Percentiles rank a stretch among this genome's conserved stretches.
phyloP scores from a whole-genome alignment of 2,329 filamentous ascomycete species.

The Clarireedia paspali region DNA sequence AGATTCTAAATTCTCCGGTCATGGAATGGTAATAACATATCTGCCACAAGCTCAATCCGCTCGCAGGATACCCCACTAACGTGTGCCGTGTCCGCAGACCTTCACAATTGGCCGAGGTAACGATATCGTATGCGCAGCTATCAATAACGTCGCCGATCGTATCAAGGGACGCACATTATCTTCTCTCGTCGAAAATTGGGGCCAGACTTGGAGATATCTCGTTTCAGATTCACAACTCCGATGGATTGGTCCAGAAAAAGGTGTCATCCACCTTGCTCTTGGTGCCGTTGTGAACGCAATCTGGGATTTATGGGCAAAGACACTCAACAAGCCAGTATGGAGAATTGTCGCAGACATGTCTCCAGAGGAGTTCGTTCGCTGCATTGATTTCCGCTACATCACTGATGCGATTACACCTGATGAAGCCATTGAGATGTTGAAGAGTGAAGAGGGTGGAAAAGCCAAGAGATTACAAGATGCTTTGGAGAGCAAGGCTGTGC shows the following conservation, averaged over 20 bases:
- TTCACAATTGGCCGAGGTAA: conserved; percentile 87
- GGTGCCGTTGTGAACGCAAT: conserved; percentile 85
- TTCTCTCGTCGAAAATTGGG: conserved; percentile 73
- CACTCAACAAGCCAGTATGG: conserved; percentile 82
- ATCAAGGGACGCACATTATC: conserved; percentile 69
- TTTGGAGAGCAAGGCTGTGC: conserved; percentile 65
- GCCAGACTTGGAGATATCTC: conserved; percentile 84
- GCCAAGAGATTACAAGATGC: conserved; percentile 65
- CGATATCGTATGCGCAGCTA: conserved; percentile 83
- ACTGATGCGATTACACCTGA: conserved; percentile 85
- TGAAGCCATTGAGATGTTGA: conserved; percentile 68
- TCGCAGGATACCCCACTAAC: neutral
- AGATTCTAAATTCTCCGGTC: conserved; percentile 61
- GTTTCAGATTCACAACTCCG: conserved; percentile 84
- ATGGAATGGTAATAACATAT: conserved; percentile 59
- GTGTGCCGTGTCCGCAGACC: conserved; percentile 39
- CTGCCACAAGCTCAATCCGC: neutral
- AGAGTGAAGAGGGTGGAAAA: conserved; percentile 59
- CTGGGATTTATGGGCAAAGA: conserved; percentile 95
- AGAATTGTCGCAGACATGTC: conserved; percentile 83
- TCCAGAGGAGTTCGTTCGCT: conserved; percentile 76
- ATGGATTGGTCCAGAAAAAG: conserved; percentile 93
- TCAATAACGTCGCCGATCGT: conserved; percentile 68
- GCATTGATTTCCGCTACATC: conserved; percentile 93
- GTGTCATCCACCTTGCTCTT: conserved; percentile 85